These are phyloP conservation scores for Metarhizium brunneum DNA, from an alignment of 2,329 filamentous ascomycete species.

Conservation along the genomic window DNA sequence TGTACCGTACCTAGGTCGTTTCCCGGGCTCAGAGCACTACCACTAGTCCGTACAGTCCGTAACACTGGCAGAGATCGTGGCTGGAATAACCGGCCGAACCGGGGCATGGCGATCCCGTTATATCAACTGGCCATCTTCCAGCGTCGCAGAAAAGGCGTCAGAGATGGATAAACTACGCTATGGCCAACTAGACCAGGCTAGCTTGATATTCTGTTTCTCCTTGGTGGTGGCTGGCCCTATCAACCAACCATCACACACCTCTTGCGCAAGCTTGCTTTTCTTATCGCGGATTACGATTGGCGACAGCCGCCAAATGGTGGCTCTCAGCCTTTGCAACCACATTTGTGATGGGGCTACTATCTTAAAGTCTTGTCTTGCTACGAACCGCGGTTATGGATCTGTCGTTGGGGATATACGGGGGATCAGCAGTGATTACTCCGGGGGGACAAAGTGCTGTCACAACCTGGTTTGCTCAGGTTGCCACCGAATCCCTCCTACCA, in stretches of 20 bases:
- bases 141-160: neutral
- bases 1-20: too few species aligned
- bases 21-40: too few species aligned
- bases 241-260: neutral
- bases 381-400: too few species aligned
- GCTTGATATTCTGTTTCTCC: neutral
- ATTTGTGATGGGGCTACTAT: neutral
- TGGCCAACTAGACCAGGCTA: neutral
- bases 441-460: too few species aligned
- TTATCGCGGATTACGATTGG: conserved; percentile 4
- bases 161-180: neutral
- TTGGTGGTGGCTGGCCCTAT: neutral
- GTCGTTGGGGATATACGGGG: too few species aligned
- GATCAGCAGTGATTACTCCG: too few species aligned
- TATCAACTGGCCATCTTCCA: neutral
- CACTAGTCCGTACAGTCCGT: neutral
- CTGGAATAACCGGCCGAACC: neutral
- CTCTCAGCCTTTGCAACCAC: neutral
- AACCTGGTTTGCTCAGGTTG: neutral
- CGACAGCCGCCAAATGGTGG: neutral
- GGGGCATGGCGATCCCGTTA: too few species aligned
- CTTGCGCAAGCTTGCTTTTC: neutral
- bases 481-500: neutral
- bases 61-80: neutral
- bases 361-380: too few species aligned